Conservation (phyloP, 352 stramenopile genomes). For the Bremia lactucae region DNA sequence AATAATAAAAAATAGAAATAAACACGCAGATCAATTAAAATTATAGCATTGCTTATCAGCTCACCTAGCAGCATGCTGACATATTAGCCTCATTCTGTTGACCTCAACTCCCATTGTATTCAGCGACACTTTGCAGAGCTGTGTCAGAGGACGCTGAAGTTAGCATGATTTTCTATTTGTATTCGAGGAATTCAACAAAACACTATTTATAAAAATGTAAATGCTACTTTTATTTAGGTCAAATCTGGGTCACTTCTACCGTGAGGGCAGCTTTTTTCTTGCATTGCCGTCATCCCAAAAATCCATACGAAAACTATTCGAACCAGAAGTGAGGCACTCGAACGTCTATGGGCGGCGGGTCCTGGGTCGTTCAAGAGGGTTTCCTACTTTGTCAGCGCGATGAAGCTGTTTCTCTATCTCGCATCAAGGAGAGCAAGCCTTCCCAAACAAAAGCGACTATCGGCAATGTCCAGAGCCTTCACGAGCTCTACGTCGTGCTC, state of each 20-base stretch:
- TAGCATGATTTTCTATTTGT: too few relatives aligned
- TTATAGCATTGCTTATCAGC: background rate
- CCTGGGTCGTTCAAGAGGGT: slow-evolving; percentile 52
- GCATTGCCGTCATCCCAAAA: slow-evolving; percentile 18
- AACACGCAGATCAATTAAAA: slow-evolving; percentile 8
- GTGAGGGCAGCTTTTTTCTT: slow-evolving; percentile 9
- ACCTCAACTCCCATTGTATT: too few relatives aligned
- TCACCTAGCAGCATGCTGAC: too few relatives aligned
- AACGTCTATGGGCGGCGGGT: slow-evolving; percentile 26
- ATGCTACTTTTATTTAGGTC: too few relatives aligned
- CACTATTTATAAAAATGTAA: slow-evolving; percentile 1
- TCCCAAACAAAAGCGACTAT: slow-evolving; percentile 5
- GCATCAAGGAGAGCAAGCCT: slow-evolving; percentile 1
- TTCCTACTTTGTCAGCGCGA: slow-evolving; percentile 37
- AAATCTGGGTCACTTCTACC: too few relatives aligned
- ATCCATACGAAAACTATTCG: slow-evolving; percentile 5
- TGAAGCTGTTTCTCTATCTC: slow-evolving; percentile 4
- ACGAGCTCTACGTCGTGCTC: slow-evolving; percentile 64
- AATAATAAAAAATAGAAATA: background rate
- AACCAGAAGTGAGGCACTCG: background rate
- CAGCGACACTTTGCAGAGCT: too few relatives aligned
- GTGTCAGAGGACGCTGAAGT: too few relatives aligned
- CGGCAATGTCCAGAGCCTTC: slow-evolving; percentile 7
- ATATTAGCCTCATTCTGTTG: too few relatives aligned
- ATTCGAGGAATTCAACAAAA: slow-evolving; percentile 12